Evolutionary conservation across 2,329 filamentous ascomycete species (phyloP), one percentile per base, ranked within the genome.

Genomic region (Colletotrichum zoysiae): DNA sequence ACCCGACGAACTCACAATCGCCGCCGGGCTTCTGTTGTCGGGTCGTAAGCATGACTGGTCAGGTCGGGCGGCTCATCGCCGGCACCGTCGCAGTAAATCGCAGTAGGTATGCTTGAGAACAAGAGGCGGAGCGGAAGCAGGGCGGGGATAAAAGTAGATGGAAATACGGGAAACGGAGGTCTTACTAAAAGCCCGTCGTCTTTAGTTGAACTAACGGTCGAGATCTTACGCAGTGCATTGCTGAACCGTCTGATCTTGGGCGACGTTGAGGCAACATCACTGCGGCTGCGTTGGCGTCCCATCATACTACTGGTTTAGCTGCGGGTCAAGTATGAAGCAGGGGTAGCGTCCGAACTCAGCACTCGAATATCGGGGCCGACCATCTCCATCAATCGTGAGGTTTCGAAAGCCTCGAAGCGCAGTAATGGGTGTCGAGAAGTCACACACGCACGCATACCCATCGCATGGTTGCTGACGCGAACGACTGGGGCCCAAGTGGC

Each of bases 241-340:
- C 61, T 64, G 26, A 64, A 64, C 20, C 50, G 61, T 33, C 50
- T 23, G 38, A 64, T 44, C 50, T 56, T 42, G 11, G 50, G 50
- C 48, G 61, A 64, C 26, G 35, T 56, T 51, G 50, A 56, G 26
- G 61, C 50, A 6, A 44, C 61, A 46, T 64, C 61, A 42, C 61
- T 42, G n/a, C 50, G 61, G 61, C 61, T 64, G 61, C 61, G 48
- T 64, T 64, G 61, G 35, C 61, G 35, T 33, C 38, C 38, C 61
- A 42, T 64, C 61, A 44, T 26, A 14, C 18, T 14, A 38, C 38
- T 8, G 16, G 35, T 38, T 14, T 46, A n/a, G 60, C 60, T 63
- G 23, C 18, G 14, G 20, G 11, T 18, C 50, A 56, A 18, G 38
- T 44, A n/a, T 20, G 12, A 64, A 11, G 61, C 18, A 23, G 48